Conservation (phyloP, 192 early-diverging fungal genomes). For the Haplosporangium gracile region DNA sequence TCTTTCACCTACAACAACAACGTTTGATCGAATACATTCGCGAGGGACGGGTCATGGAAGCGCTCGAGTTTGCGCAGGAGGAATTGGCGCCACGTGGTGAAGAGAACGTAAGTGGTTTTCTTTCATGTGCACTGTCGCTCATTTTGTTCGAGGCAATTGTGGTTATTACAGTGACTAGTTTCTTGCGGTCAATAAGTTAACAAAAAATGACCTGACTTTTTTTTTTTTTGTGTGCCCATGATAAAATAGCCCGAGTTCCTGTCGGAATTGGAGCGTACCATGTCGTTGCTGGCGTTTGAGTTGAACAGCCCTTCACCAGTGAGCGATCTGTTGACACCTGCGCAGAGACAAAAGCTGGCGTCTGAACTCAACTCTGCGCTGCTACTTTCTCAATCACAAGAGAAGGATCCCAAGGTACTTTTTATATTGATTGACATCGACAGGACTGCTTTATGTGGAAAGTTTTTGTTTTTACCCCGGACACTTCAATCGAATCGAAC, state of each 20-base stretch:
- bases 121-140: constrained; percentile 7
- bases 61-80: constrained; percentile 96
- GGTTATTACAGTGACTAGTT: neutral
- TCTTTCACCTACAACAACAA: constrained; percentile 98
- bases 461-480: neutral
- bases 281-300: constrained; percentile 98
- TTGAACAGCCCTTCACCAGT: constrained; percentile 79
- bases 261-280: constrained; percentile 94
- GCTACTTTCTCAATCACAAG: constrained; percentile 90
- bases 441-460: constrained; percentile 5
- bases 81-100: constrained; percentile 98
- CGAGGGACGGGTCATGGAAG: constrained; percentile 81
- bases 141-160: neutral
- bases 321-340: constrained; percentile 86
- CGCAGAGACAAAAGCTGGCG: constrained; percentile 93
- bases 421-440: neutral
- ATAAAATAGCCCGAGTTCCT: constrained; percentile 87
- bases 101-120: constrained; percentile 76
- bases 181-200: neutral
- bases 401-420: constrained; percentile 87
- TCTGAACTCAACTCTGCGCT: constrained; percentile 96
- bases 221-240: constrained; percentile 7
- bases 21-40: constrained; percentile 96
- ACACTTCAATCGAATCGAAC: neutral
- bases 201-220: neutral